phyloP scores from a whole-genome alignment of 2,329 filamentous ascomycete genomes.

The Aspergillus thermomutatus region DNA sequence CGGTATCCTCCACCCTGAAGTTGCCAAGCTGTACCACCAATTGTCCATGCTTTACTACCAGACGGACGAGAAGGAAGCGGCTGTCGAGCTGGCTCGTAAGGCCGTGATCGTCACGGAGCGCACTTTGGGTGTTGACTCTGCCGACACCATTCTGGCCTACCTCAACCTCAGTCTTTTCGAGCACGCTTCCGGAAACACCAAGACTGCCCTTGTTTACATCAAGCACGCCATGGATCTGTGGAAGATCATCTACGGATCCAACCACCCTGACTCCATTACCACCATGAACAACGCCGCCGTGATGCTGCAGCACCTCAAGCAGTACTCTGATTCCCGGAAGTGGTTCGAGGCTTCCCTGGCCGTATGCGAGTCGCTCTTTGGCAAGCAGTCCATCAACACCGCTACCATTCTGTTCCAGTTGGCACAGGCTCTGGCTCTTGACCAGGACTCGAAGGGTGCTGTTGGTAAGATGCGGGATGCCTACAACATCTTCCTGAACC shows the following conservation, averaged over 20 bases:
- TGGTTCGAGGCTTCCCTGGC: slow-evolving; percentile 95
- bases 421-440: slow-evolving; percentile 90
- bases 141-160: slow-evolving; percentile 92
- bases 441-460: slow-evolving; percentile 88
- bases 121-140: slow-evolving; percentile 87
- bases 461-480: slow-evolving; percentile 94
- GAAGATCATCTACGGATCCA: slow-evolving; percentile 92
- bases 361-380: slow-evolving; percentile 86
- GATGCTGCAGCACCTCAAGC: slow-evolving; percentile 94
- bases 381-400: slow-evolving; percentile 84
- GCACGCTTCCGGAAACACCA: slow-evolving; percentile 87
- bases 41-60: slow-evolving; percentile 95
- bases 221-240: slow-evolving; percentile 91
- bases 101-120: slow-evolving; percentile 94
- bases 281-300: slow-evolving; percentile 98
- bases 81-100: slow-evolving; percentile 92
- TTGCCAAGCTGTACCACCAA: slow-evolving; percentile 91
- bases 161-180: slow-evolving; percentile 93
- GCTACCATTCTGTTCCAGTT: slow-evolving; percentile 96
- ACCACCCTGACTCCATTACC: slow-evolving; percentile 96
- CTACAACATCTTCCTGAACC: slow-evolving; percentile 87
- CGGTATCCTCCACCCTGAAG: slow-evolving; percentile 92
- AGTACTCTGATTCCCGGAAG: slow-evolving; percentile 87
- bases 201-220: slow-evolving; percentile 79
- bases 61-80: slow-evolving; percentile 94